Evolutionary conservation across 352 stramenopile genomes (phyloP).

Genomic region (Globisporangium parvum): DNA sequence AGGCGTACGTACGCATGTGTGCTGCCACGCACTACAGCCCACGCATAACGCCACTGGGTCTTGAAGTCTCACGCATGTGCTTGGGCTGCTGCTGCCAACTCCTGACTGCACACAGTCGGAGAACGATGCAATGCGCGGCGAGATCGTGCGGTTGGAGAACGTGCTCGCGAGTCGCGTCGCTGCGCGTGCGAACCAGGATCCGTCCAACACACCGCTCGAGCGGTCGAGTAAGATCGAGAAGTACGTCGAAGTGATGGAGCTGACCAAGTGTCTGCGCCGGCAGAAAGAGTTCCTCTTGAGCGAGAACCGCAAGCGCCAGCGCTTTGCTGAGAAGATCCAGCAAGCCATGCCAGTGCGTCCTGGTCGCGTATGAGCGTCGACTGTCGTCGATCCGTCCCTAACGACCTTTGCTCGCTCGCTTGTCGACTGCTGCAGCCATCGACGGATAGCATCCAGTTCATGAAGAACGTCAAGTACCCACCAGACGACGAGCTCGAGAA

Average conservation of each 20-base stretch:
- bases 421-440: constrained; percentile 33
- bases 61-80: neutral
- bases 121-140: constrained; percentile 70
- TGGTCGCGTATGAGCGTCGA: no score
- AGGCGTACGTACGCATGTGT: constrained; percentile 26
- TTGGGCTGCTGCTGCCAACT: neutral
- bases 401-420: neutral
- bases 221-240: constrained; percentile 83
- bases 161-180: constrained; percentile 66
- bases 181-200: constrained; percentile 62
- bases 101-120: constrained; percentile 41
- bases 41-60: no score
- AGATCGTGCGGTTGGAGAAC: constrained; percentile 77
- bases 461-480: constrained; percentile 85
- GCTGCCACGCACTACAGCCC: no score
- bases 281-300: constrained; percentile 84
- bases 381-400: neutral
- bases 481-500: constrained; percentile 74
- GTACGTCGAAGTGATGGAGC: constrained; percentile 84
- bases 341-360: constrained; percentile 73
- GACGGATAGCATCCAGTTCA: constrained; percentile 84
- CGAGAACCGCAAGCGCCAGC: constrained; percentile 82
- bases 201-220: constrained; percentile 61
- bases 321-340: constrained; percentile 83
- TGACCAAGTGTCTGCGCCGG: constrained; percentile 81